Evolutionary conservation across 2,329 filamentous ascomycete genomes (phyloP).

Genomic region (Aspergillus pseudoterreus): DNA sequence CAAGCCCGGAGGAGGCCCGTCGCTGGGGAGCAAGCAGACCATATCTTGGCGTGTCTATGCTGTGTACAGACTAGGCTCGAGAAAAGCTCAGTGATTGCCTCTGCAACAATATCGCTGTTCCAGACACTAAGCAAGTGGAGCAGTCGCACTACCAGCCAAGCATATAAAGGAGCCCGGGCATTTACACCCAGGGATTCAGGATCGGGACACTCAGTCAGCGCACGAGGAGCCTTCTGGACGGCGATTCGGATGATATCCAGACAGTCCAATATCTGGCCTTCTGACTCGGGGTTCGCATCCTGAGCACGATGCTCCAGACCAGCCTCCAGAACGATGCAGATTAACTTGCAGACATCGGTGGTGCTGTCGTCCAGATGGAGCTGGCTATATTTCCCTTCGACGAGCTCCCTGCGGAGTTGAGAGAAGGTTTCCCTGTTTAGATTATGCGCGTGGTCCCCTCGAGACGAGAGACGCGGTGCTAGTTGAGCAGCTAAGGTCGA

Average conservation of each 20-base stretch:
- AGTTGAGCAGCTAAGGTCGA: slow-evolving; percentile 87
- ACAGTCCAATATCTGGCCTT: slow-evolving; percentile 56
- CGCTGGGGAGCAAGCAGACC: slow-evolving; percentile 26
- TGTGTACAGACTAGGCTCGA: slow-evolving; percentile 30
- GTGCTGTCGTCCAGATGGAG: slow-evolving; percentile 60
- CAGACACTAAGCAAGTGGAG: slow-evolving; percentile 45
- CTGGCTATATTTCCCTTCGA: slow-evolving; percentile 45
- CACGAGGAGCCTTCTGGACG: slow-evolving; percentile 67
- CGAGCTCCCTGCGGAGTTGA: slow-evolving; percentile 64
- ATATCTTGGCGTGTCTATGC: slow-evolving; percentile 29
- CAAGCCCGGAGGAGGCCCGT: slow-evolving; percentile 32
- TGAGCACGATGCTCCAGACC: slow-evolving; percentile 59
- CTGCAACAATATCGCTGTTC: slow-evolving; percentile 39
- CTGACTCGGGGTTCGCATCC: slow-evolving; percentile 58
- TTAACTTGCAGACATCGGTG: slow-evolving; percentile 76
- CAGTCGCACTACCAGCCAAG: slow-evolving; percentile 54
- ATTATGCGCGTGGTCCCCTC: slow-evolving; percentile 57
- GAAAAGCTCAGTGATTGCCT: slow-evolving; percentile 35
- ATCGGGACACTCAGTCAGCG: slow-evolving; percentile 64
- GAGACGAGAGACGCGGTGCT: slow-evolving; percentile 72
- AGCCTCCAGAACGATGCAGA: slow-evolving; percentile 77
- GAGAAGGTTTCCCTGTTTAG: slow-evolving; percentile 72
- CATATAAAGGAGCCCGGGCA: slow-evolving; percentile 48
- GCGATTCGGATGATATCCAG: slow-evolving; percentile 73
- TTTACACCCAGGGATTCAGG: slow-evolving; percentile 52